A percentile compares a stretch with the other conserved stretches of the same genome.
Evolutionary conservation across 73 alveolate species (phyloP).

Genomic region (Tetrahymena borealis): DNA sequence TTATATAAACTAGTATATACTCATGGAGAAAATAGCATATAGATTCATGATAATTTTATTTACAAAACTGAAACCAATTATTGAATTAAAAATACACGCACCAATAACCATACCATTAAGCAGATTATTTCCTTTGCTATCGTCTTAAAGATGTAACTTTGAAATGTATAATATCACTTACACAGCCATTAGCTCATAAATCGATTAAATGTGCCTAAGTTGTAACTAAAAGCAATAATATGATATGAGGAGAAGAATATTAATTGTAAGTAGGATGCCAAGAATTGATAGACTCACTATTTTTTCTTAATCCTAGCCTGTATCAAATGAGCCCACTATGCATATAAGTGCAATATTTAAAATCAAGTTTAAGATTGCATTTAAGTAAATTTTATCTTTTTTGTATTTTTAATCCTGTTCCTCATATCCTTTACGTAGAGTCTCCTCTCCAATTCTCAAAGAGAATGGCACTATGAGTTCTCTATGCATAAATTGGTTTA

Average conservation of each 20-base stretch:
- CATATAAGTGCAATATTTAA: background rate
- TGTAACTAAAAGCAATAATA: background rate
- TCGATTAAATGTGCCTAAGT: background rate
- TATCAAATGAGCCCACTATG: background rate
- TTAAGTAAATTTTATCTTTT: background rate
- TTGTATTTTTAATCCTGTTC: background rate
- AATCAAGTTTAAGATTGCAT: background rate
- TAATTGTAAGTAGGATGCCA: background rate
- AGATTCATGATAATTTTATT: background rate
- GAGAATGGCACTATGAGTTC: background rate
- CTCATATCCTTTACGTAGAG: background rate
- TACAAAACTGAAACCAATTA: background rate
- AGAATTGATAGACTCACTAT: background rate
- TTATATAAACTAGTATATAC: background rate
- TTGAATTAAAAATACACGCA: background rate
- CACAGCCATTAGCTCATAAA: background rate
- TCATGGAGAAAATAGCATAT: background rate
- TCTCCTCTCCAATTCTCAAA: background rate
- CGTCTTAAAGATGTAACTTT: background rate
- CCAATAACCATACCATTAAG: background rate
- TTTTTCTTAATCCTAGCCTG: background rate
- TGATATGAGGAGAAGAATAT: background rate
- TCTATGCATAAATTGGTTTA: background rate
- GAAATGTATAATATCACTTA: background rate
- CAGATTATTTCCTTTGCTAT: background rate